Percentiles rank a stretch among this genome's conserved stretches.
These are phyloP conservation scores for Plasmopara muralis DNA, from an alignment of 352 stramenopile genomes.

Conservation along the genomic window DNA sequence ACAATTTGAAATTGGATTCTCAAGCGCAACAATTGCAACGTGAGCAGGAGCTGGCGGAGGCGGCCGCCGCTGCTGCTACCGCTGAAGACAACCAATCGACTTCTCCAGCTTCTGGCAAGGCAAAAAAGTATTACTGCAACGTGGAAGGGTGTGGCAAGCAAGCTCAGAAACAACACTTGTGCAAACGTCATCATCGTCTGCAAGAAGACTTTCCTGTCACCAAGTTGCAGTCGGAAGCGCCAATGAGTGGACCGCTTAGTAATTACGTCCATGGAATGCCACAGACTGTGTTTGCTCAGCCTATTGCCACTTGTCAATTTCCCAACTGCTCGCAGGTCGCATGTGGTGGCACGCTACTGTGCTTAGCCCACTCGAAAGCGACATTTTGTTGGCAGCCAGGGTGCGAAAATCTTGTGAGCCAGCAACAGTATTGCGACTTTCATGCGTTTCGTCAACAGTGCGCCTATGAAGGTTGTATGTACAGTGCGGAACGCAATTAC, in stretches of 20 bases:
- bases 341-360: conserved; percentile 26
- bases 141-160: conserved; percentile 55
- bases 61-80: conserved; percentile 13
- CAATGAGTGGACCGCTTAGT: conserved; percentile 1
- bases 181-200: conserved; percentile 55
- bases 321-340: conserved; percentile 32
- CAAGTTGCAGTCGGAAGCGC: conserved; percentile 10
- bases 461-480: conserved; percentile 49
- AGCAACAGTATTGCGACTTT: conserved; percentile 49
- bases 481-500: conserved; percentile 21
- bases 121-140: conserved; percentile 69
- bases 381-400: conserved; percentile 56
- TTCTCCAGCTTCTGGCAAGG: conserved; percentile 16
- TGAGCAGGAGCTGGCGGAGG: conserved; percentile 18
- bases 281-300: conserved; percentile 5
- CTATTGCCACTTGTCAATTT: conserved; percentile 31
- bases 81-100: conserved; percentile 14
- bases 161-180: conserved; percentile 52
- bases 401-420: conserved; percentile 53
- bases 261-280: conserved; percentile 2
- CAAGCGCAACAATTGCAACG: conserved; percentile 19
- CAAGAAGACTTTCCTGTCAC: conserved; percentile 18
- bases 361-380: conserved; percentile 36
- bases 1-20: conserved; percentile 50
- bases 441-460: conserved; percentile 49